These are phyloP conservation scores for Mucor piriformis DNA, from an alignment of 371 early-diverging fungal species.

Conservation along the genomic window DNA sequence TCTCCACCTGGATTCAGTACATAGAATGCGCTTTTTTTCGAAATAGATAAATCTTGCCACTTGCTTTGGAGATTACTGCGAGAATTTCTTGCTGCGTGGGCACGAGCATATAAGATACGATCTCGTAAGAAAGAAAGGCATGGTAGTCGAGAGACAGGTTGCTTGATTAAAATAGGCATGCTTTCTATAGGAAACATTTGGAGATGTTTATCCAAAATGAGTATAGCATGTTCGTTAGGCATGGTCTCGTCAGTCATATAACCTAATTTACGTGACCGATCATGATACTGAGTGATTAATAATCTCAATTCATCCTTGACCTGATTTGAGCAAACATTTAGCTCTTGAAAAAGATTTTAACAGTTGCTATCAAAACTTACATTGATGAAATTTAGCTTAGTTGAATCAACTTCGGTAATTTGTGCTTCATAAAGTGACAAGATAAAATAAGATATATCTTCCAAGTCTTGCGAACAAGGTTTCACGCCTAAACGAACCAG, in stretches of 20 bases:
- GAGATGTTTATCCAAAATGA: conserved; percentile 81
- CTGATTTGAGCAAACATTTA: no score
- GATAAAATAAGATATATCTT: conserved; percentile 74
- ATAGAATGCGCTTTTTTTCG: conserved; percentile 67
- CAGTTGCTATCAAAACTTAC: conserved; percentile 36
- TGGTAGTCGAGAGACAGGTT: conserved; percentile 81
- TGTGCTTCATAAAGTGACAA: conserved; percentile 63
- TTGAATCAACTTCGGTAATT: conserved; percentile 49
- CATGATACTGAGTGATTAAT: conserved; percentile 31
- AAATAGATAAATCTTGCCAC: conserved; percentile 51
- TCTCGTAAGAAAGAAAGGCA: conserved; percentile 76
- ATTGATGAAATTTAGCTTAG: conserved; percentile 56
- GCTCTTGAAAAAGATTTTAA: no score
- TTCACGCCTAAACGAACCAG: conserved; percentile 59
- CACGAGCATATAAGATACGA: conserved; percentile 51
- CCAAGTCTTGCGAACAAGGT: conserved; percentile 53
- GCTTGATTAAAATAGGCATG: conserved; percentile 67
- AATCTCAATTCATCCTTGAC: conserved; percentile 18
- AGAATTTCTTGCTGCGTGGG: conserved; percentile 11
- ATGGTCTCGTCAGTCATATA: conserved; percentile 20
- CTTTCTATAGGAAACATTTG: conserved; percentile 89
- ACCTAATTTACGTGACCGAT: conserved; percentile 14
- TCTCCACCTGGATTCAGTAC: conserved; percentile 92
- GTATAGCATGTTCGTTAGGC: conserved; percentile 65
- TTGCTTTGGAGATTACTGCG: conserved; percentile 7